phyloP scores from a whole-genome alignment of 1,284 basidiomycete species.

The Cutaneotrichosporon sp. region DNA sequence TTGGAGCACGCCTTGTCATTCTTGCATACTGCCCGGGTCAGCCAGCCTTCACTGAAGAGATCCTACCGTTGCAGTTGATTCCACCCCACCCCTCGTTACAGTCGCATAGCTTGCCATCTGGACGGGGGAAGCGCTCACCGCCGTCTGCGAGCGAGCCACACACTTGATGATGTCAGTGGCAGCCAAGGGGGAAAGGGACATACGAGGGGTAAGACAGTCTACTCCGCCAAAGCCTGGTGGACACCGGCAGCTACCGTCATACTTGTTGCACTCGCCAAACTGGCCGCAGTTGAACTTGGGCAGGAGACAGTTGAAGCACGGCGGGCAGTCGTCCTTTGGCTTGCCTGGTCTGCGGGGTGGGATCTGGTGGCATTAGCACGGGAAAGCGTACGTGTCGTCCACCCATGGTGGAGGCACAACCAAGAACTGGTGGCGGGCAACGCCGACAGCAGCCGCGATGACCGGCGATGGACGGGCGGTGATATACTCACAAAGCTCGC shows the following conservation, averaged over 20 bases:
- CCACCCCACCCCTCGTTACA: slow-evolving; percentile 93
- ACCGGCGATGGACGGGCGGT: background rate
- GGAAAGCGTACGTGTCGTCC: background rate
- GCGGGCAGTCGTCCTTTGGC: slow-evolving; percentile 37
- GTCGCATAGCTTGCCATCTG: slow-evolving; percentile 68
- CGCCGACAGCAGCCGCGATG: no score
- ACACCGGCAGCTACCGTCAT: slow-evolving; percentile 85
- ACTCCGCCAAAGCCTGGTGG: slow-evolving; percentile 85
- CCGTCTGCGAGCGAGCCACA: slow-evolving; percentile 90
- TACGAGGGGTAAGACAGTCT: slow-evolving; percentile 77
- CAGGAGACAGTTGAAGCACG: slow-evolving; percentile 81
- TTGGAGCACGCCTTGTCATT: slow-evolving; percentile 68
- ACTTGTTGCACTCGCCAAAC: slow-evolving; percentile 76
- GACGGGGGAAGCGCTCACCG: slow-evolving; percentile 71
- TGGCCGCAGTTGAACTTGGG: slow-evolving; percentile 78
- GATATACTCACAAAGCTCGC: slow-evolving; percentile 2
- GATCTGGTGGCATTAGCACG: slow-evolving; percentile 10
- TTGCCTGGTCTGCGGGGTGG: slow-evolving; percentile 20
- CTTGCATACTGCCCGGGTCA: slow-evolving; percentile 64
- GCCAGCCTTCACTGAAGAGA: slow-evolving; percentile 7
- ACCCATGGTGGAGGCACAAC: background rate
- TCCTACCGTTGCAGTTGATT: slow-evolving; percentile 88
- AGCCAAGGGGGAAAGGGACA: background rate
- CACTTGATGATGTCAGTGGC: slow-evolving; percentile 50
- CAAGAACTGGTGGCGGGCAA: background rate